Evolutionary conservation across 208 protist species (phyloP).

Genomic region (Acanthamoeba culbertsoni): DNA sequence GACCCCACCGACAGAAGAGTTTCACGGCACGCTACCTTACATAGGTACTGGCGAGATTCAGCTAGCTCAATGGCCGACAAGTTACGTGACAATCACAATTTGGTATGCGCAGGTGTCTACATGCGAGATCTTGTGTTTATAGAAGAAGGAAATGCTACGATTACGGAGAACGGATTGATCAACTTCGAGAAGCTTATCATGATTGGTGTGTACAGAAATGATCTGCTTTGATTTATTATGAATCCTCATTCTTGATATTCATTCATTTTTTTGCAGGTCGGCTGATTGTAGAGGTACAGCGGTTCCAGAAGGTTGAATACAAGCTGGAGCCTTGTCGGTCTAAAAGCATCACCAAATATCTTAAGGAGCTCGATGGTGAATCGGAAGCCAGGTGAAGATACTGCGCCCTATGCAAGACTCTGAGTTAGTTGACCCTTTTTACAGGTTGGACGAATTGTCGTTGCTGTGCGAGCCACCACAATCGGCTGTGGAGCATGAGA

Average conservation of each 20-base stretch:
- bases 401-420: neutral
- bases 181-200: conserved; percentile 50
- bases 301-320: neutral
- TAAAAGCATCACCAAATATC: neutral
- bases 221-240: neutral
- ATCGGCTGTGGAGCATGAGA: neutral
- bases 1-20: neutral
- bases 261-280: neutral
- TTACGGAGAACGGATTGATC: conserved; percentile 47
- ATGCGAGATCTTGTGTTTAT: conserved; percentile 50
- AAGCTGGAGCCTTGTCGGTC: conserved; percentile 23
- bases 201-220: neutral
- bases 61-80: neutral
- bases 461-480: neutral
- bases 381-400: neutral
- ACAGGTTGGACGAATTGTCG: neutral
- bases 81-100: neutral
- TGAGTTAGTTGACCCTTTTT: neutral
- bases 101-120: neutral
- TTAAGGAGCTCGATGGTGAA: neutral
- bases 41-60: conserved; percentile 1
- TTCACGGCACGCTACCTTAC: neutral
- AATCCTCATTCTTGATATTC: neutral
- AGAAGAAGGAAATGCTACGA: conserved; percentile 27
- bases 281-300: conserved; percentile 20